Percentiles rank a stretch among this genome's conserved stretches.
Conservation (phyloP, 495 filamentous ascomycete genomes). For the Ascobolus immersus region DNA sequence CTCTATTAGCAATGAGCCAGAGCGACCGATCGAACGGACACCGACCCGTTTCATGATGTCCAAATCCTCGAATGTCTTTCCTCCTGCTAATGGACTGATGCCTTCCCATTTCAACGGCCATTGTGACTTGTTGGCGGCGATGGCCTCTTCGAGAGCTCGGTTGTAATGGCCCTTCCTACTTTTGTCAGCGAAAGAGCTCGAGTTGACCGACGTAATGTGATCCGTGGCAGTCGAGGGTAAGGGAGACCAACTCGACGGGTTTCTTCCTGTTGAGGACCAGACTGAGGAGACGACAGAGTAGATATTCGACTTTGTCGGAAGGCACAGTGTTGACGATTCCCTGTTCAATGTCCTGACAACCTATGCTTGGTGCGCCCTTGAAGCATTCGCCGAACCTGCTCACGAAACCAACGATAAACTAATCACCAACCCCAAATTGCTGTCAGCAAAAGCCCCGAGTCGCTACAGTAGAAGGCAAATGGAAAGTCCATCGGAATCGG, state of each 20-base stretch:
- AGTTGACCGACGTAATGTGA: not conserved
- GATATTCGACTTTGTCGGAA: slow-evolving; percentile 57
- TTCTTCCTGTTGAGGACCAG: slow-evolving; percentile 90
- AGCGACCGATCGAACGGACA: slow-evolving; percentile 4
- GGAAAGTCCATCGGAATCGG: slow-evolving; percentile 3
- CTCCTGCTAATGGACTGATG: slow-evolving; percentile 58
- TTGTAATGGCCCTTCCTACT: slow-evolving; percentile 47
- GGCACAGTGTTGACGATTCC: slow-evolving; percentile 55
- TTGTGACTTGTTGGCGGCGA: slow-evolving; percentile 59
- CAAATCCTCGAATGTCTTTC: slow-evolving; percentile 55
- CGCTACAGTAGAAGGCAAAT: slow-evolving; percentile 13
- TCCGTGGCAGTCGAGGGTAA: not conserved
- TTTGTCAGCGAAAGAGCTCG: not conserved
- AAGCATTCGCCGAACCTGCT: slow-evolving; percentile 76
- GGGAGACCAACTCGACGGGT: slow-evolving; percentile 67
- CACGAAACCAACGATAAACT: slow-evolving; percentile 97
- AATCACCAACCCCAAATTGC: slow-evolving; percentile 17
- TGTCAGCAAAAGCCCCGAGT: slow-evolving; percentile 17
- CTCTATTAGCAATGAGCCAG: not conserved
- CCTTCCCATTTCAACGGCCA: slow-evolving; percentile 76
- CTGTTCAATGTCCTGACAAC: slow-evolving; percentile 80
- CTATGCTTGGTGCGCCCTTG: slow-evolving; percentile 61
- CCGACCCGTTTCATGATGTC: slow-evolving; percentile 55
- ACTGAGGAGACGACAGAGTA: slow-evolving; percentile 69
- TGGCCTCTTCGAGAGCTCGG: slow-evolving; percentile 79